phyloP scores from a whole-genome alignment of 495 filamentous ascomycete species.

The Glonium stellatum region DNA sequence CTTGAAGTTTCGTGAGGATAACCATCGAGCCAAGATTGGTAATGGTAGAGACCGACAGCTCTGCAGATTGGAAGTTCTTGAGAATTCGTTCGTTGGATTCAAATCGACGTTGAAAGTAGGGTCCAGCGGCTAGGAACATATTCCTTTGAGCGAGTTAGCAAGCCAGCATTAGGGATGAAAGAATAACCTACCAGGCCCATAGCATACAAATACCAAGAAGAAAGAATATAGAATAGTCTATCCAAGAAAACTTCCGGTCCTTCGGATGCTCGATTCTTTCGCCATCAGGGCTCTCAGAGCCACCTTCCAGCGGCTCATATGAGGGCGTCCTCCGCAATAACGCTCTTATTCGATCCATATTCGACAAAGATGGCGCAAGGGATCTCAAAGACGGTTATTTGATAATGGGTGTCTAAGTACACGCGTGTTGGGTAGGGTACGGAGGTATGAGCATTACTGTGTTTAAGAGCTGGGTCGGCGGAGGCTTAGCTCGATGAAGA shows the following conservation, averaged over 20 bases:
- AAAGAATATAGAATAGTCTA: conserved; percentile 79
- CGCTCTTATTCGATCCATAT: conserved; percentile 33
- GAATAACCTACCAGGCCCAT: conserved; percentile 76
- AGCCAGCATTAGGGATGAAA: background rate
- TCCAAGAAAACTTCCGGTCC: conserved; percentile 41
- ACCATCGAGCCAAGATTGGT: conserved; percentile 70
- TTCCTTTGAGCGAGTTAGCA: conserved; percentile 55
- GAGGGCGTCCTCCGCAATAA: conserved; percentile 24
- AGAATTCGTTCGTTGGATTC: conserved; percentile 59
- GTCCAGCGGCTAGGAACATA: conserved; percentile 94
- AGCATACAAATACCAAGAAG: conserved; percentile 90
- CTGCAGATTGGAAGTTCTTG: conserved; percentile 76
- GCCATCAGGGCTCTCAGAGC: conserved; percentile 21
- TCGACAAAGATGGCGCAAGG: background rate
- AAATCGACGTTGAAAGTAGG: conserved; percentile 88
- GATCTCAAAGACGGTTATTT: background rate
- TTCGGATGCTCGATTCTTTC: conserved; percentile 18
- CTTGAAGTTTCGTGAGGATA: conserved; percentile 70
- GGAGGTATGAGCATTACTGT: background rate
- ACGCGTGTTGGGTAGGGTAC: background rate
- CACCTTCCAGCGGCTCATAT: conserved; percentile 34
- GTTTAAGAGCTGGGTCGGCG: background rate
- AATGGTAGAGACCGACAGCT: conserved; percentile 75
- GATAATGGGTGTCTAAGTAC: background rate
- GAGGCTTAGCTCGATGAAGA: background rate